Evolutionary conservation across 75 land plant genomes (phyloP).

Genomic region (Chamaecyparis obtusa): DNA sequence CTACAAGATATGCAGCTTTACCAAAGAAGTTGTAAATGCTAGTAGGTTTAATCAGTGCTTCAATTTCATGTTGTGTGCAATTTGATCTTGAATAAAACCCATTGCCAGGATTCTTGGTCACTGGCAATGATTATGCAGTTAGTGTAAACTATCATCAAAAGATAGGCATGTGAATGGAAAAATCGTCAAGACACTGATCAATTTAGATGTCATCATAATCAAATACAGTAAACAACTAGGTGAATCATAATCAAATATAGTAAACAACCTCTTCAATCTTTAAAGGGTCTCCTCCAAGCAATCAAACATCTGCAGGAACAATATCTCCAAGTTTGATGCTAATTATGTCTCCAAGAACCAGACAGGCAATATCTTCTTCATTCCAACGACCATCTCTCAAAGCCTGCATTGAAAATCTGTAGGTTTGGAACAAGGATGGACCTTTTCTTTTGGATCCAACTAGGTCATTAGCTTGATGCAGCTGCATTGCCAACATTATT

Average conservation of each 20-base stretch:
- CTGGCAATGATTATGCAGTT: conserved; percentile 72
- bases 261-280: conserved; percentile 59
- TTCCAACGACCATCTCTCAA: conserved; percentile 32
- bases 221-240: conserved; percentile 4
- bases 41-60: conserved; percentile 80
- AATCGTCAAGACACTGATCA: too few species aligned
- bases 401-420: not conserved
- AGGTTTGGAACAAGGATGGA: conserved; percentile 7
- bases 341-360: conserved; percentile 77
- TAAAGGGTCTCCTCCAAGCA: conserved; percentile 78
- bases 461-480: conserved; percentile 81
- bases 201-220: not conserved
- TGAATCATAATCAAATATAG: too few species aligned
- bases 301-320: conserved; percentile 77
- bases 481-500: conserved; percentile 94
- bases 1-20: conserved; percentile 85
- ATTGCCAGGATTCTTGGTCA: conserved; percentile 68
- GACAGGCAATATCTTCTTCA: conserved; percentile 70
- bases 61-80: conserved; percentile 84
- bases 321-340: conserved; percentile 82
- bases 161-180: not conserved
- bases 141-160: conserved; percentile 35
- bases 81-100: conserved; percentile 79
- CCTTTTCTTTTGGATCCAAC: conserved; percentile 94
- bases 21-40: conserved; percentile 89